Conservation (phyloP, 768 basidiomycete species). For the Psilocybe sp. region DNA sequence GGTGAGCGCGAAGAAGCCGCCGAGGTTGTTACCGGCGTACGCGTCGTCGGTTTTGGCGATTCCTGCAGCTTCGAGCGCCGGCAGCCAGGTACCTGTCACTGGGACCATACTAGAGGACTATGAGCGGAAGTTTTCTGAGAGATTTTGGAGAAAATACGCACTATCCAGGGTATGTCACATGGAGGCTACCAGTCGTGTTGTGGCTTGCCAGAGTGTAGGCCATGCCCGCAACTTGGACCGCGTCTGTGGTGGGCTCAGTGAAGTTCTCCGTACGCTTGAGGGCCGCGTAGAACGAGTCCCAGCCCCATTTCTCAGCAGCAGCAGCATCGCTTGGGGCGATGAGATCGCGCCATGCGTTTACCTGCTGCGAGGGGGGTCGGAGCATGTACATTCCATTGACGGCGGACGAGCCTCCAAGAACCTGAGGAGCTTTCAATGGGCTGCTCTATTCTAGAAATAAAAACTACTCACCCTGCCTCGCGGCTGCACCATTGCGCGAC, state of each 20-base stretch:
- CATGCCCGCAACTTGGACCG: slow-evolving; percentile 41
- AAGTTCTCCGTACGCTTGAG: slow-evolving; percentile 58
- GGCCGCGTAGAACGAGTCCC: slow-evolving; percentile 40
- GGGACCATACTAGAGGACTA: slow-evolving; percentile 42
- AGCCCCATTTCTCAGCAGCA: slow-evolving; percentile 42
- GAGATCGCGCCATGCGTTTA: slow-evolving; percentile 45
- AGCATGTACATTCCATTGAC: slow-evolving; percentile 70
- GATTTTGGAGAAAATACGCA: slow-evolving; percentile 36
- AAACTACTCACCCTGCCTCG: slow-evolving; percentile 50
- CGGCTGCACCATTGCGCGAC: slow-evolving; percentile 50
- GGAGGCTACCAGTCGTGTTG: slow-evolving; percentile 48
- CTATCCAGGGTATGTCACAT: slow-evolving; percentile 47
- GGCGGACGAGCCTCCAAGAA: slow-evolving; percentile 67
- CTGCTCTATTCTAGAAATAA: neutral
- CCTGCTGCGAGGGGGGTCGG: slow-evolving; percentile 47
- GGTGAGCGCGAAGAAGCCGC: slow-evolving; percentile 53
- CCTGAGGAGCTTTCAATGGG: slow-evolving; percentile 22
- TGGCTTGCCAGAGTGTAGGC: slow-evolving; percentile 41
- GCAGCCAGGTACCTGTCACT: slow-evolving; percentile 56
- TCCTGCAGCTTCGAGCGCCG: slow-evolving; percentile 46
- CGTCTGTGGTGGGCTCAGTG: slow-evolving; percentile 42
- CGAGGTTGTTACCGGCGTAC: slow-evolving; percentile 47
- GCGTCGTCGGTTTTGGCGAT: slow-evolving; percentile 42
- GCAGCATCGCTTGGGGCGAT: slow-evolving; percentile 32
- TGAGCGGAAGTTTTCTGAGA: slow-evolving; percentile 12